Percentiles rank a stretch among this genome's conserved stretches.
phyloP scores from a whole-genome alignment of 495 filamentous ascomycete genomes.

The Aspergillus heteromorphus region DNA sequence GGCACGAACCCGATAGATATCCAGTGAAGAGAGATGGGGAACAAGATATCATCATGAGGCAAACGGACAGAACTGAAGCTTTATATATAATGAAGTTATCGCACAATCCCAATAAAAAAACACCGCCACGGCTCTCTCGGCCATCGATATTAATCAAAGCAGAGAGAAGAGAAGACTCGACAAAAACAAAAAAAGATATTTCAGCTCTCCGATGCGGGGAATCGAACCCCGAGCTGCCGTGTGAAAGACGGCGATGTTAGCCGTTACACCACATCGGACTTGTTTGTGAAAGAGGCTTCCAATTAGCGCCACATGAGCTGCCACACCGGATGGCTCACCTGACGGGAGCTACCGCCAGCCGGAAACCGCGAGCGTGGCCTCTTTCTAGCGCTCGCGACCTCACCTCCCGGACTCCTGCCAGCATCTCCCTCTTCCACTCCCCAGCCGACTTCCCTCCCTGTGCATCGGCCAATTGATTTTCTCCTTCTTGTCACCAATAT shows the following conservation, averaged over 20 bases:
- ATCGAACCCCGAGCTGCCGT: slow-evolving; percentile 29
- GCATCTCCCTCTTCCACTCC: slow-evolving; percentile 6
- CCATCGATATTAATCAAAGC: too few relatives aligned
- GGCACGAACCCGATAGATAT: too few relatives aligned
- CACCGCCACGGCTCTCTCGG: too few relatives aligned
- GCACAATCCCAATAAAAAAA: too few relatives aligned
- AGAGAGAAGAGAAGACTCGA: not conserved
- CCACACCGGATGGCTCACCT: not conserved
- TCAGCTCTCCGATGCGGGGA: slow-evolving; percentile 22
- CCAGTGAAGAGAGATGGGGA: too few relatives aligned
- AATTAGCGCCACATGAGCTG: not conserved
- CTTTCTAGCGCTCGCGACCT: slow-evolving; percentile 33
- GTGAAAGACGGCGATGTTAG: slow-evolving; percentile 30
- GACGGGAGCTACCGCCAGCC: slow-evolving; percentile 14
- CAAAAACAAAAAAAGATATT: slow-evolving; percentile 4
- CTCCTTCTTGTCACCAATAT: slow-evolving; percentile 2
- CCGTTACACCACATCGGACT: slow-evolving; percentile 30
- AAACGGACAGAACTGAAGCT: too few relatives aligned
- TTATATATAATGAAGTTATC: too few relatives aligned
- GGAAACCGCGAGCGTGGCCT: slow-evolving; percentile 45
- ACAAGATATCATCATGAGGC: too few relatives aligned
- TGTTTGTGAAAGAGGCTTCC: not conserved
- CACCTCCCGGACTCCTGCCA: slow-evolving; percentile 12
- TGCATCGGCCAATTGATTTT: slow-evolving; percentile 8
- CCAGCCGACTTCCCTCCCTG: slow-evolving; percentile 9